Evolutionary conservation across 768 basidiomycete species (phyloP), one percentile per base, ranked within the genome.

Genomic region (Suillus bovinus): DNA sequence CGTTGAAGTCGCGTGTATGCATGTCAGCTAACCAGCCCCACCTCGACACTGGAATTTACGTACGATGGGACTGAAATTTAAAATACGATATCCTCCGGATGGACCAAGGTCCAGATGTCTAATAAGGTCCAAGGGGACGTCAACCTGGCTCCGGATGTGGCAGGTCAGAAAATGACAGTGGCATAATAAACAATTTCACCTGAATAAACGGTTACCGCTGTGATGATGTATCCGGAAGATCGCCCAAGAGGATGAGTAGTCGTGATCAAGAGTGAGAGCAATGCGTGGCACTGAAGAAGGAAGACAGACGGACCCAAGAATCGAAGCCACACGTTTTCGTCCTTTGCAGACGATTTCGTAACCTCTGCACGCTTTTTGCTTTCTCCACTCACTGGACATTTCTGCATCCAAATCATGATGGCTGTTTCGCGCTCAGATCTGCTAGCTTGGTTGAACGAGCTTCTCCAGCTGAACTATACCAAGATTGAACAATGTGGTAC

Each of bases 401-500:
- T 24, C 53, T 34, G 33, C 22, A 36, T 39, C 29, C 38, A 14
- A 2, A 44, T 27, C 55, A 87, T 88, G 88, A 81, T 82, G 61
- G 88, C 86, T 68, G 66, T 74, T 54, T 93, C 92, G 67, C 84
- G 92, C 75, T 89, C 90, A 36, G 97, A 99, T 71, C 83, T 99
- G 27, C 71, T 99, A 17, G 83, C 83, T 49, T 99, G 97, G 97
- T 79, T 97, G 69, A 99, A 99, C 77, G 92, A 96, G 47, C 87
- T 99, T 27, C 84, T 98, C 1, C 89, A 93, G 74, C 80, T 93
- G 69, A 90, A 89, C 79, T 94, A 95, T 79, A 93, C 91, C 14
- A 99, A 96, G 76, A 78, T 97, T 65, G 93, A 95, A 77, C 92
- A 95, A 75, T 94, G 91, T 71, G 94, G 94, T 17, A 86, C 88